A percentile compares a stretch with the other conserved stretches of the same genome.
Conservation (phyloP, 1,139 yeast species). For the Magnusiomyces suaveolens region DNA sequence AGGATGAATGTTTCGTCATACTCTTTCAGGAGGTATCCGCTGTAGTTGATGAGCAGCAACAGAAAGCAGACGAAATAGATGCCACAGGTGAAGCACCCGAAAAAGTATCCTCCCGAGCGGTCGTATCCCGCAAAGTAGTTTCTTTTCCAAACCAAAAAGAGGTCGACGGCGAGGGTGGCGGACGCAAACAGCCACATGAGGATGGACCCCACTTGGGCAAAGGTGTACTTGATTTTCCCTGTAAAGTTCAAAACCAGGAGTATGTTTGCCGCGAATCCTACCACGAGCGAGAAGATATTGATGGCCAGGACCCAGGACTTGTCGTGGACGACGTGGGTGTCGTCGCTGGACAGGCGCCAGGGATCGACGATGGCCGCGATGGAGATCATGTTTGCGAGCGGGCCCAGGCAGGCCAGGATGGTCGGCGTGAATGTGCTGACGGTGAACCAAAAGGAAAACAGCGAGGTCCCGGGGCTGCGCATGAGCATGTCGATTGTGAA, state of each 20-base stretch:
- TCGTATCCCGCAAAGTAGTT: conserved; percentile 20
- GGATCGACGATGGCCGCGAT: conserved; percentile 60
- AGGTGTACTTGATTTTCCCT: conserved; percentile 44
- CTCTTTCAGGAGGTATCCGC: conserved; percentile 48
- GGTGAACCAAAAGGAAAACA: conserved; percentile 42
- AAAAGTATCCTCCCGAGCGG: conserved; percentile 64
- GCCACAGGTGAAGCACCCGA: conserved; percentile 53
- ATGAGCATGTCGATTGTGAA: background rate
- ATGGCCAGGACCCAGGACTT: conserved; percentile 40
- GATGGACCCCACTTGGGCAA: conserved; percentile 54
- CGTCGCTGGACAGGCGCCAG: conserved; percentile 41
- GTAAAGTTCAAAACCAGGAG: conserved; percentile 60
- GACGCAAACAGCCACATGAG: conserved; percentile 51
- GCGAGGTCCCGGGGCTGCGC: background rate
- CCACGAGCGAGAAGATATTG: conserved; percentile 50
- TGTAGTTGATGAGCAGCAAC: conserved; percentile 46
- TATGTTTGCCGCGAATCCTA: conserved; percentile 59
- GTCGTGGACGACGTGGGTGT: conserved; percentile 26
- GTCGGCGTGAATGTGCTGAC: conserved; percentile 62
- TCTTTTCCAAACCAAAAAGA: conserved; percentile 35
- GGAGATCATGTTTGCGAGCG: conserved; percentile 63
- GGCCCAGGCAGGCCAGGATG: conserved; percentile 67
- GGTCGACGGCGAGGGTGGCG: conserved; percentile 41
- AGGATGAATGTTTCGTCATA: conserved; percentile 65
- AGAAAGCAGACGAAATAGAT: conserved; percentile 50